Evolutionary conservation across 495 filamentous ascomycete genomes (phyloP).

Genomic region (Venustampulla echinocandica): DNA sequence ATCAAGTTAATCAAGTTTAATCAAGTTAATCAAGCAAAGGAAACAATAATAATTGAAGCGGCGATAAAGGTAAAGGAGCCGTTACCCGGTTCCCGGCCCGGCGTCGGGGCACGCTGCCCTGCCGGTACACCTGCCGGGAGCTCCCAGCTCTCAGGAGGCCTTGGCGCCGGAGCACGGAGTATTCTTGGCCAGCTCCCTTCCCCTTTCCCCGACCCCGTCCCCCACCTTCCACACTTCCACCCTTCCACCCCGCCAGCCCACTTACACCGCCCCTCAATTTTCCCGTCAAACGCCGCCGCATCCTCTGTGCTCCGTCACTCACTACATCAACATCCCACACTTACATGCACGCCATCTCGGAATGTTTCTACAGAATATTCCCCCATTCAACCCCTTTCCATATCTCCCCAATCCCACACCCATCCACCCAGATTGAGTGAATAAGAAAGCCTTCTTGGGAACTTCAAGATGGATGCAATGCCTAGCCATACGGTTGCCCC

Average conservation of each 20-base stretch:
- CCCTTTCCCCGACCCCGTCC: too few species aligned
- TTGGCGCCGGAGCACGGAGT: conserved; percentile 17
- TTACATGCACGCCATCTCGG: background rate
- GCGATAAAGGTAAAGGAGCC: too few species aligned
- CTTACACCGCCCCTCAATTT: conserved; percentile 29
- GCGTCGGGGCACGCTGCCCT: too few species aligned
- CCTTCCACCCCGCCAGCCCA: conserved; percentile 5
- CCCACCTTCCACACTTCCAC: too few species aligned
- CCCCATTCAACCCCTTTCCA: background rate
- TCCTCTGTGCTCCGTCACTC: background rate
- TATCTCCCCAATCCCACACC: background rate
- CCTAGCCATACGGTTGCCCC: conserved; percentile 10
- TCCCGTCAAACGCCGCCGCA: conserved; percentile 14
- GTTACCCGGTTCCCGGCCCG: too few species aligned
- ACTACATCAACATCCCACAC: background rate
- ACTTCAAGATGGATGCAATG: conserved; percentile 15
- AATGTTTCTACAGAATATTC: background rate
- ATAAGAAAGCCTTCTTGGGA: background rate
- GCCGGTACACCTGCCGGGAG: too few species aligned
- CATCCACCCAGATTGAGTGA: background rate
- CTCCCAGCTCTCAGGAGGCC: too few species aligned
- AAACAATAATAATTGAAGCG: too few species aligned
- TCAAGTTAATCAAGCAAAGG: too few species aligned
- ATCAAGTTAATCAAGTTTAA: too few species aligned
- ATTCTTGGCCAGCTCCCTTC: too few species aligned